Conservation (phyloP, 768 basidiomycete species). For the Russula ochroleuca region DNA sequence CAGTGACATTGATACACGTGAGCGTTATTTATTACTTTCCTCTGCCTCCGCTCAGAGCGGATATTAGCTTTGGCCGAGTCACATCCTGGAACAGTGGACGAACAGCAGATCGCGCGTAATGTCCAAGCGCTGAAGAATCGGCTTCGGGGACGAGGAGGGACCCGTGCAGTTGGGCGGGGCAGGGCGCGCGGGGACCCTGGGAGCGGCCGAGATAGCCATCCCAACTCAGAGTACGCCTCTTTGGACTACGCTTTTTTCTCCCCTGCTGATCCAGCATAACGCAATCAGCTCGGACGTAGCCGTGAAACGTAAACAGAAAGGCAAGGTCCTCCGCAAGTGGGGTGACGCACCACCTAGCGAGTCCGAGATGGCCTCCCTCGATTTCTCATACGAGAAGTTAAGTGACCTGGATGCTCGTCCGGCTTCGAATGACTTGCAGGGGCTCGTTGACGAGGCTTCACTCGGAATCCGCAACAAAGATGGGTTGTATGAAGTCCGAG, state of each 20-base stretch:
- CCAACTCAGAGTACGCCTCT: conserved; percentile 63
- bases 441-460: conserved; percentile 64
- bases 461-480: conserved; percentile 72
- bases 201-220: conserved; percentile 56
- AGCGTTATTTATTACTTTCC: conserved; percentile 25
- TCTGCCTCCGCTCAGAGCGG: conserved; percentile 5
- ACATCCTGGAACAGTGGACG: conserved; percentile 57
- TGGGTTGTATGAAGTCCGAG: conserved; percentile 68
- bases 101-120: conserved; percentile 88
- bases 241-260: background rate
- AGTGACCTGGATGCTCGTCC: conserved; percentile 35
- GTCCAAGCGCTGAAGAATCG: conserved; percentile 86
- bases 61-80: conserved; percentile 46
- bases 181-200: conserved; percentile 46
- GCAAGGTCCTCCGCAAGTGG: conserved; percentile 85
- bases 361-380: conserved; percentile 87
- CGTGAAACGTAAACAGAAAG: conserved; percentile 48
- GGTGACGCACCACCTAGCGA: conserved; percentile 76
- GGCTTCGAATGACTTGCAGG: conserved; percentile 47
- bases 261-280: background rate
- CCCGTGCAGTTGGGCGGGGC: conserved; percentile 44
- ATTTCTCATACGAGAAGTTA: conserved; percentile 68
- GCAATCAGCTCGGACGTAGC: conserved; percentile 53
- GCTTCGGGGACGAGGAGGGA: conserved; percentile 68
- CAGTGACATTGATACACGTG: conserved; percentile 59